These are phyloP conservation scores for Annulohypoxylon stygium DNA, from an alignment of 495 filamentous ascomycete species.

Conservation along the genomic window DNA sequence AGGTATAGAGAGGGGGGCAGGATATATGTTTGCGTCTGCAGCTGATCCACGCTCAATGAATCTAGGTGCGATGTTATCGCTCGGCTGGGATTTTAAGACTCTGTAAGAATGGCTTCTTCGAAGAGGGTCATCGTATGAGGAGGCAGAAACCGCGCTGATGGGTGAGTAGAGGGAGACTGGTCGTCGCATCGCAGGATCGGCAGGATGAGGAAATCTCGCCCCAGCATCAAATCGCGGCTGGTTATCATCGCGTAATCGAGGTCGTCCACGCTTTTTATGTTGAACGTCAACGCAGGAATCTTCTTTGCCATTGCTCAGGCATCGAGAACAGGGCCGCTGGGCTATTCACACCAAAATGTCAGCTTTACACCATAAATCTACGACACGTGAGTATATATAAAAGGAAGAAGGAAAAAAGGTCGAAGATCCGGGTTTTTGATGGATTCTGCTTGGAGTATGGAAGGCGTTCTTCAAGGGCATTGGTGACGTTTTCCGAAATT, in stretches of 20 bases:
- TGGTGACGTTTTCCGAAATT: neutral
- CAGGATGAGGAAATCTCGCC: constrained; percentile 57
- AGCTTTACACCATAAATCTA: constrained; percentile 33
- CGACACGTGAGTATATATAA: constrained; percentile 12
- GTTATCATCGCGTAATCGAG: constrained; percentile 87
- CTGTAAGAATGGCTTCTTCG: constrained; percentile 66
- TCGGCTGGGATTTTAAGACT: constrained; percentile 70
- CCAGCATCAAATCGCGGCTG: constrained; percentile 66
- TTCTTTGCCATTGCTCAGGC: constrained; percentile 74
- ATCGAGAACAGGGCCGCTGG: constrained; percentile 72
- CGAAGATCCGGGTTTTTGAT: neutral
- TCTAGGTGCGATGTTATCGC: constrained; percentile 59
- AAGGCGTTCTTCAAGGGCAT: too few species aligned
- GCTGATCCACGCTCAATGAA: constrained; percentile 60
- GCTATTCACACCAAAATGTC: constrained; percentile 57
- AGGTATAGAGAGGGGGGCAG: constrained; percentile 60
- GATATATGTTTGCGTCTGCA: constrained; percentile 62
- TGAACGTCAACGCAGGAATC: constrained; percentile 94
- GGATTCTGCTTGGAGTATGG: neutral
- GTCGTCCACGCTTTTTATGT: constrained; percentile 95
- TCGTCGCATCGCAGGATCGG: constrained; percentile 59
- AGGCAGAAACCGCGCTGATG: constrained; percentile 42
- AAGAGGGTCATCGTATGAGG: constrained; percentile 62
- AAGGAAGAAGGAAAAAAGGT: neutral
- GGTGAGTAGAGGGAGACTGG: constrained; percentile 60